phyloP scores from a whole-genome alignment of 2,329 filamentous ascomycete genomes.

The Aspergillus fischeri region DNA sequence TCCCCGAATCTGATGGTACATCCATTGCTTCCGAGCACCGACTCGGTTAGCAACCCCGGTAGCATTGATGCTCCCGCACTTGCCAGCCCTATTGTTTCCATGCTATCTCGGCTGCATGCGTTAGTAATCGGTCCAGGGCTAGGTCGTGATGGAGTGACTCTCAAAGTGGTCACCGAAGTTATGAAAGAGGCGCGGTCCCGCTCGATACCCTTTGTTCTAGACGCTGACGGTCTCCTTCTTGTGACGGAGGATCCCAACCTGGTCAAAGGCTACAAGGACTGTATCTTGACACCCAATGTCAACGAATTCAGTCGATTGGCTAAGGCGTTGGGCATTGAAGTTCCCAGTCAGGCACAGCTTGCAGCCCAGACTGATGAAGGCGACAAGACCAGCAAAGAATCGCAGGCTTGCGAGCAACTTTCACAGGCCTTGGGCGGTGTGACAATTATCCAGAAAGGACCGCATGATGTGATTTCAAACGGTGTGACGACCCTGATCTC shows the following conservation, averaged over 20 bases:
- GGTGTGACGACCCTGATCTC: conserved; percentile 70
- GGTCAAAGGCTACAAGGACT: conserved; percentile 74
- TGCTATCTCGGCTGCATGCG: conserved; percentile 84
- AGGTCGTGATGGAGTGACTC: conserved; percentile 84
- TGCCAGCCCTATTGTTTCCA: conserved; percentile 65
- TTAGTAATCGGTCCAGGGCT: conserved; percentile 90
- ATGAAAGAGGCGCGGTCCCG: conserved; percentile 71
- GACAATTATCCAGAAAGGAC: conserved; percentile 86
- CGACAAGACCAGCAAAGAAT: conserved; percentile 46
- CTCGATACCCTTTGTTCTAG: conserved; percentile 75
- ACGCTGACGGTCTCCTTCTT: conserved; percentile 82
- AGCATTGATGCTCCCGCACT: conserved; percentile 55
- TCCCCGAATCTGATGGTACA: conserved; percentile 99
- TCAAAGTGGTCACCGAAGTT: conserved; percentile 74
- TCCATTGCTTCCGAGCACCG: conserved; percentile 81
- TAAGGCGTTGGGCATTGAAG: conserved; percentile 66
- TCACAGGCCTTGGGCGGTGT: conserved; percentile 78
- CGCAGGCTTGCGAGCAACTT: conserved; percentile 63
- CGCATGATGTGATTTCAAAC: conserved; percentile 76
- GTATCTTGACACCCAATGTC: conserved; percentile 90
- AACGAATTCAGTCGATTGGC: conserved; percentile 86
- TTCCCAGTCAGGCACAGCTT: conserved; percentile 35
- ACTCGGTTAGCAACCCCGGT: conserved; percentile 46
- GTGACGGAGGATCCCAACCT: conserved; percentile 72
- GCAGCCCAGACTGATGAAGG: conserved; percentile 34